phyloP scores from a whole-genome alignment of 2,329 filamentous ascomycete genomes.

The Neocucurbitaria cava region DNA sequence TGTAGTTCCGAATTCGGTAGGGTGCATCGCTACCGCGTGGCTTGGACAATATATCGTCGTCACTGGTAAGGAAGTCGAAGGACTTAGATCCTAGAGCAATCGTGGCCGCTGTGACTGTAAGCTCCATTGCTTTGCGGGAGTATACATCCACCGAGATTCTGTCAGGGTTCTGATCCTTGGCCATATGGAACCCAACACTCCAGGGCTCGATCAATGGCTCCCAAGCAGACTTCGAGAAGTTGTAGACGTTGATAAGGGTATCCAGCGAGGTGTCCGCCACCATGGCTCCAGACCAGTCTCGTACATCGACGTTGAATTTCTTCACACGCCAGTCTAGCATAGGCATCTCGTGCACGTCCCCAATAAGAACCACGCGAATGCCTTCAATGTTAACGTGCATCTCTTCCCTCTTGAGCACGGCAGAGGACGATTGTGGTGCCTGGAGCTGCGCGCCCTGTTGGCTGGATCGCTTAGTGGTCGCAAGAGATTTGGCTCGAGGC shows the following conservation, averaged over 20 bases:
- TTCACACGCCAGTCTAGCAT: constrained; percentile 94
- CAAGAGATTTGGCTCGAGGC: constrained; percentile 55
- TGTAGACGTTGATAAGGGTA: constrained; percentile 95
- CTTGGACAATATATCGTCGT: constrained; percentile 92
- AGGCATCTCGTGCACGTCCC: constrained; percentile 92
- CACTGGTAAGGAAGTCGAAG: constrained; percentile 83
- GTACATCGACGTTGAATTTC: constrained; percentile 81
- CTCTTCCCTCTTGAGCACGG: constrained; percentile 74
- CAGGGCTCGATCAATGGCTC: constrained; percentile 96
- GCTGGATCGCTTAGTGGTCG: constrained; percentile 49
- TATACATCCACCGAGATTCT: constrained; percentile 82
- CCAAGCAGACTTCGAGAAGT: constrained; percentile 99
- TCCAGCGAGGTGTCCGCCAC: constrained; percentile 90
- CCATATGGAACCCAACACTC: constrained; percentile 90
- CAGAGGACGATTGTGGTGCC: constrained; percentile 62
- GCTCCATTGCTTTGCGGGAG: constrained; percentile 88
- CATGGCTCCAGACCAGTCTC: constrained; percentile 89
- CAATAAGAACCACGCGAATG: constrained; percentile 90
- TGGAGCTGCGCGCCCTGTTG: constrained; percentile 64
- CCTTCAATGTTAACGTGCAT: constrained; percentile 87
- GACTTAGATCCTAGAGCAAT: constrained; percentile 95
- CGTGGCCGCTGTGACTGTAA: constrained; percentile 90
- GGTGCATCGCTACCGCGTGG: constrained; percentile 90
- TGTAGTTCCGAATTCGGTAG: constrained; percentile 93
- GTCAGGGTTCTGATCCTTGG: constrained; percentile 77